These are phyloP conservation scores for Triticum dicoccoides DNA, from an alignment of 176 grass and related monocot genomes.

Conservation along the genomic window DNA sequence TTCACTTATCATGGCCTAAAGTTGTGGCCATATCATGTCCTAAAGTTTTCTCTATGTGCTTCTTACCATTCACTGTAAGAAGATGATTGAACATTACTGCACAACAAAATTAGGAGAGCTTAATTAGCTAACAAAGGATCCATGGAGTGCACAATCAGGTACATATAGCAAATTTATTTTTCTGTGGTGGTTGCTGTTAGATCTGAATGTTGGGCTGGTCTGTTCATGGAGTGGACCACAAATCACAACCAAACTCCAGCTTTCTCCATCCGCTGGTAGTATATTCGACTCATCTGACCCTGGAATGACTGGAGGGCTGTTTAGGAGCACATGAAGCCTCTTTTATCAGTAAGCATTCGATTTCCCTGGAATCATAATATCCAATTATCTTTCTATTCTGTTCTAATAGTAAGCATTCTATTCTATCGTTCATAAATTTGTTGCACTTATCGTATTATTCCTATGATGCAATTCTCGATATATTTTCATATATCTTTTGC, in stretches of 20 bases:
- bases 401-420: constrained; percentile 46
- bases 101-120: background rate
- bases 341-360: constrained; percentile 40
- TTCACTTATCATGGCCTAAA: background rate
- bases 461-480: background rate
- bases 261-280: background rate
- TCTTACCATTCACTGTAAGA: constrained; percentile 7
- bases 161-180: background rate
- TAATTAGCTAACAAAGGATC: constrained; percentile 1
- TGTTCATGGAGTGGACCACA: background rate
- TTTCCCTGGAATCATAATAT: background rate
- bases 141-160: background rate
- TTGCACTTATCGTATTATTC: background rate
- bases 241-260: background rate
- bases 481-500: background rate
- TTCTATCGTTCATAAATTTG: background rate
- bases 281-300: constrained; percentile 44
- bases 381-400: constrained; percentile 15
- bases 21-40: background rate
- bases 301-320: constrained; percentile 53
- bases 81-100: background rate
- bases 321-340: constrained; percentile 43
- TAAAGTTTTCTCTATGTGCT: background rate
- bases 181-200: background rate
- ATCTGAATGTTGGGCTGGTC: background rate